These are phyloP conservation scores for Entomortierella beljakovae DNA, from an alignment of 192 early-diverging fungal genomes.

Conservation along the genomic window DNA sequence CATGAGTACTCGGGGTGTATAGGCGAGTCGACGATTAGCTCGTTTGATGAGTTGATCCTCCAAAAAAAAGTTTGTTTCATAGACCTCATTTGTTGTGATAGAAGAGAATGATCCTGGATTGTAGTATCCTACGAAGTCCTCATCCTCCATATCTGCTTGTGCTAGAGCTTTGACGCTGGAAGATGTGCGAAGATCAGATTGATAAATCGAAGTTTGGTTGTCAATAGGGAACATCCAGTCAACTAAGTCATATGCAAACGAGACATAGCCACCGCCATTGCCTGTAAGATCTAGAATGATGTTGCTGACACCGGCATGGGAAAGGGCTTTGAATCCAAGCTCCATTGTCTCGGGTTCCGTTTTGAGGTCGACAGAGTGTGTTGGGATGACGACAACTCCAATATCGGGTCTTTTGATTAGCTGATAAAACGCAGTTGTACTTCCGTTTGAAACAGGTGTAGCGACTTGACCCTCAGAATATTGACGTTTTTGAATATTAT, in stretches of 20 bases:
- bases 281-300: constrained; percentile 35
- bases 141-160: constrained; percentile 16
- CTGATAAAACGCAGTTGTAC: constrained; percentile 37
- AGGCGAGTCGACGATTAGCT: constrained; percentile 1
- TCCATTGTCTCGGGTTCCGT: constrained; percentile 5
- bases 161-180: constrained; percentile 38
- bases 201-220: constrained; percentile 25
- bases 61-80: constrained; percentile 30
- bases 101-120: constrained; percentile 34
- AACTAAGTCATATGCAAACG: constrained; percentile 46
- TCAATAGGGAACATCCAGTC: constrained; percentile 46
- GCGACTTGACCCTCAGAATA: neutral
- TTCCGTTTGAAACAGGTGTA: constrained; percentile 20
- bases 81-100: neutral
- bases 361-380: constrained; percentile 24
- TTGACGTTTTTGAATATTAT: constrained; percentile 13
- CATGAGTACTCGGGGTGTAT: constrained; percentile 24
- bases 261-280: constrained; percentile 51
- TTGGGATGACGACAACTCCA: constrained; percentile 45
- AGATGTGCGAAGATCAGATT: constrained; percentile 30
- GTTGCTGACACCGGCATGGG: constrained; percentile 20
- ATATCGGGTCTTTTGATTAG: constrained; percentile 23
- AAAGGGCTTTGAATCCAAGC: constrained; percentile 14
- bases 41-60: constrained; percentile 14
- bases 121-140: constrained; percentile 28